Base-by-base conservation (phyloP, 495 filamentous ascomycete genomes). In the Neurospora sp. region DNA sequence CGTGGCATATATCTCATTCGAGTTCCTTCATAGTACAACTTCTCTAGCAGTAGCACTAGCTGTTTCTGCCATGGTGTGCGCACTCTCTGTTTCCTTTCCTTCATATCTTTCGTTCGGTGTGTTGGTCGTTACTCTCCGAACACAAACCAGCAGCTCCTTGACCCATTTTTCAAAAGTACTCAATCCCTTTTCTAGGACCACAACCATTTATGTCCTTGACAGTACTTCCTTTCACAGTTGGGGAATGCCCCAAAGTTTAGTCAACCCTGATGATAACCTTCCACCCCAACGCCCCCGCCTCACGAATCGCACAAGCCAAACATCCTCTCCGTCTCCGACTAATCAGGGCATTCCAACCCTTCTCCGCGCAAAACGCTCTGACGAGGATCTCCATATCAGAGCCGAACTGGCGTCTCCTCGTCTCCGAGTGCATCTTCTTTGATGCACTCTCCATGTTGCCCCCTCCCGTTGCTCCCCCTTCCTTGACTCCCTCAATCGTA, bases 341-440 rank as follows among this genome's bases (percentile, higher is more conserved):
- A 73, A 94, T 87, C 69, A 94, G 74, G 18, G 90, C 91, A 78
- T 92, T 88, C 80, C 86, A 87, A 3, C 90, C 91, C 73, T 85
- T 87, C 72, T 91, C 86, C 3, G 90, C 88, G 75, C 91, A 94
- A 79, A 91, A 86, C 3, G 91, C 90, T 39, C 91, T 84, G 8
- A 85, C 90, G 45, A 93, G 84, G 3, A 91, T 86, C 80, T 92
- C 90, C 72, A 87, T 84, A 68, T 88, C 86, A 39, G 83, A 85
- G 9, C 86, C 83, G 74, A 81, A 88, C 78, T 81, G 88, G 75
- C 80, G 83, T 80, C 78, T 84, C 76, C 77, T 85, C 68, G 77
- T 87, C 78, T 79, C 87, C 59, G 77, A 87, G 74, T 80, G 85
- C 85, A 80, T 86, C 76, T 80, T 83, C n/a, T 77, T 78, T 14